These are phyloP conservation scores for Camelina hispida DNA, from an alignment of 345 rosid species.

Conservation along the genomic window DNA sequence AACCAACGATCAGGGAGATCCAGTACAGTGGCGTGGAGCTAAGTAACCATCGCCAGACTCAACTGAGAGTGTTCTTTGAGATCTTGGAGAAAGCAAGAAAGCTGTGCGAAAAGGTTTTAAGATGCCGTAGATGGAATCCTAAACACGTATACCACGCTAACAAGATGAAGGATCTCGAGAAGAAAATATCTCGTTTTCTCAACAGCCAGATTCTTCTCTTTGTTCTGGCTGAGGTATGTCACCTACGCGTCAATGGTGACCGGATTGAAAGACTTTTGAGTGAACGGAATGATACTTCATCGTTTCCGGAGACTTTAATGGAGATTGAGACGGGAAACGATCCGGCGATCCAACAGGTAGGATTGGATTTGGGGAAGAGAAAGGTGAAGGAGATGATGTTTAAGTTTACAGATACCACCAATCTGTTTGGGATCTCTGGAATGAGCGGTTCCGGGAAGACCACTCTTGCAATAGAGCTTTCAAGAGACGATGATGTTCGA, in stretches of 20 bases:
- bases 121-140: not conserved
- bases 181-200: not conserved
- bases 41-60: not conserved
- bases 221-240: not conserved
- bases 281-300: not conserved
- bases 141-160: not conserved
- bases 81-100: not conserved
- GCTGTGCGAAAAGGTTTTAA: not conserved
- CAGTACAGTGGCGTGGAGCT: not conserved
- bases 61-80: not conserved
- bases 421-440: conserved; percentile 56
- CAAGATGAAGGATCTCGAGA: not conserved
- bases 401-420: not conserved
- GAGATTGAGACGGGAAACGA: not conserved
- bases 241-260: not conserved
- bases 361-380: conserved; percentile 64
- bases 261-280: not conserved
- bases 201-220: not conserved
- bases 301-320: not conserved
- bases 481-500: conserved; percentile 58
- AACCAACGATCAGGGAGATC: conserved; percentile 1
- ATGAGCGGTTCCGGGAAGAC: conserved; percentile 54
- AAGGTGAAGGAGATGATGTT: conserved; percentile 73
- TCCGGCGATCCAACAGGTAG: conserved; percentile 1
- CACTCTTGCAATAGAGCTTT: conserved; percentile 71